Base-by-base conservation (phyloP, 2,329 filamentous ascomycete species). In the Sporothrix protearum region DNA sequence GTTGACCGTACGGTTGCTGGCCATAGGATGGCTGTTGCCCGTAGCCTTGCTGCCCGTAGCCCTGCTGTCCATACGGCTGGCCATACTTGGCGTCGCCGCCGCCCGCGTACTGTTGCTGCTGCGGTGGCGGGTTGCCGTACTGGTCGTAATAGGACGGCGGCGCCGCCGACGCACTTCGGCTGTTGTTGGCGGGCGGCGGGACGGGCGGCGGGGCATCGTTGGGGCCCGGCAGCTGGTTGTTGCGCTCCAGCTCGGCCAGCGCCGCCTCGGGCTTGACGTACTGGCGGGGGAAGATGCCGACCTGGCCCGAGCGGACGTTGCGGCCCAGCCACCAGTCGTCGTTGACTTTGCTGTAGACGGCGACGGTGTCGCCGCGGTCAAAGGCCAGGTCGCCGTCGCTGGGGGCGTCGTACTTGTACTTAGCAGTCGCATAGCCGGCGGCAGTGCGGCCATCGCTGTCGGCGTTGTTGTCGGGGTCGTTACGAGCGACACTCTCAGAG, bases 261-360 rank as follows among this genome's bases (percentile, higher is more conserved):
- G 71, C 73, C 19, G 72, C 73, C 80, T 91, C 89, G 75, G 91
- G 85, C 76, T 94, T 89, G 68, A 92, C 94, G 79, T 98, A 98
- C 80, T 88, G 93, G 76, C 91, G 88, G n/a, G 95, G 95, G 86
- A 98, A 98, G 80, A 98, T 97, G 77, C 95, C 95, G 82, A 97
- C 93, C 76, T 88, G 83, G 71, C 91, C 91, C 9, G 94, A 97
- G 69, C 93, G 89, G 78, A 91, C 85, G 81, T 97, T 97, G 76
- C 88, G 88, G 76, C 95, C 95, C 85, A 93, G 91, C 93, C 94
- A 97, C 95, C 95, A 98, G 81, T 98, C 94, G 74, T 90, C 89
- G 82, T 98, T 98, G 91, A 97, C 96, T 84, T 97, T 94, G 82
- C 97, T 93, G 75, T 89, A 88, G 28, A 98, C 92, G 72, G 88